phyloP scores from a whole-genome alignment of 768 basidiomycete genomes.

The Coprinopsis cinerea region DNA sequence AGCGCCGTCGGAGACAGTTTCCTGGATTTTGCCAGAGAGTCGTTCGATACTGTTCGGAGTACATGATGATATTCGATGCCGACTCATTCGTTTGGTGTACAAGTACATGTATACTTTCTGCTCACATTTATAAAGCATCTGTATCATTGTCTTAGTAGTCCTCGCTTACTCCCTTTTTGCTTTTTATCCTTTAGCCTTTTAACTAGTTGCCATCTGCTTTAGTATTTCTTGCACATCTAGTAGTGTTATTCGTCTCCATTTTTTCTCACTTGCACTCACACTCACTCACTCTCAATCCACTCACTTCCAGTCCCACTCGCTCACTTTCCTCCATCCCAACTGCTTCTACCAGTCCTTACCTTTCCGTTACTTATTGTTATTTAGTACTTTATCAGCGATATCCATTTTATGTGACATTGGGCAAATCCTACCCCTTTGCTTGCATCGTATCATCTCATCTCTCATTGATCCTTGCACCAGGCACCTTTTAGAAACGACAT shows the following conservation, averaged over 20 bases:
- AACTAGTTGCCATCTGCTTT: not conserved
- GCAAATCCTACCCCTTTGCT: too few species aligned
- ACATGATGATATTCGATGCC: conserved; percentile 13
- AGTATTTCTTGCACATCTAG: not conserved
- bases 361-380: conserved; percentile 1
- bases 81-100: not conserved
- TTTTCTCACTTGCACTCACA: too few species aligned
- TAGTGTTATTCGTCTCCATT: too few species aligned
- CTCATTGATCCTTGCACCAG: too few species aligned
- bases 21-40: conserved; percentile 45
- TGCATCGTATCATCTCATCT: too few species aligned
- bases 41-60: conserved; percentile 43
- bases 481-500: too few species aligned
- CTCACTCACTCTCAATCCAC: too few species aligned
- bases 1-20: conserved; percentile 32
- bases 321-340: not conserved
- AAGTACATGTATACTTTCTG: not conserved
- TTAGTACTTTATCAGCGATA: not conserved
- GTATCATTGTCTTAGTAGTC: not conserved
- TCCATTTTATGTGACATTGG: not conserved
- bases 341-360: not conserved
- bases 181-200: too few species aligned
- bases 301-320: not conserved
- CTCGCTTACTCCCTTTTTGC: not conserved
- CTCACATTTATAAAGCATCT: too few species aligned